These are phyloP conservation scores for Kodamaea restingae DNA, from an alignment of 805 yeast species.

Conservation along the genomic window DNA sequence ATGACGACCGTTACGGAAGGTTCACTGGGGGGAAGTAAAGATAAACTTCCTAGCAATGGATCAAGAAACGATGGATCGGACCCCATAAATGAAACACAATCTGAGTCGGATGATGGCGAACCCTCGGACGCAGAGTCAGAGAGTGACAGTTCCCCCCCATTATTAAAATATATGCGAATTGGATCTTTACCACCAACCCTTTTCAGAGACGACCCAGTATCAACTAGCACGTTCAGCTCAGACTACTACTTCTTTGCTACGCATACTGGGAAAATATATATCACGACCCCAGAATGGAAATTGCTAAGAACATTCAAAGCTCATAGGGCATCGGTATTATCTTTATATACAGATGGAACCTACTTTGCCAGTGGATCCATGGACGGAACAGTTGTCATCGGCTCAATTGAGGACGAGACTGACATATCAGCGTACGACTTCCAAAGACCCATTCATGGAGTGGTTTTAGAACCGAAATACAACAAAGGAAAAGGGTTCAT, in stretches of 20 bases:
- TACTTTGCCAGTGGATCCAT: slow-evolving; percentile 85
- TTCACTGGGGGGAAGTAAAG: neutral
- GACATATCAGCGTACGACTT: slow-evolving; percentile 77
- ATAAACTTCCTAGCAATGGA: neutral
- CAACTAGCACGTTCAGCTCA: slow-evolving; percentile 61
- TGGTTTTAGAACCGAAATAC: slow-evolving; percentile 73
- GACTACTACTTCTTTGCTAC: slow-evolving; percentile 76
- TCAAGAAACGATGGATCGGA: neutral
- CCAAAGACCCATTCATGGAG: slow-evolving; percentile 84
- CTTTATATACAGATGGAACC: slow-evolving; percentile 67
- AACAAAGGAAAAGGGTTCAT: slow-evolving; percentile 58
- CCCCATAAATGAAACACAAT: neutral
- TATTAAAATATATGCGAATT: slow-evolving; percentile 69
- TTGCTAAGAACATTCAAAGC: slow-evolving; percentile 72
- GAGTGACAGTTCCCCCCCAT: slow-evolving; percentile 55
- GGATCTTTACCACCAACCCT: slow-evolving; percentile 15
- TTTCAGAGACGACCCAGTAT: slow-evolving; percentile 63
- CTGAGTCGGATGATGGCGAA: slow-evolving; percentile 4
- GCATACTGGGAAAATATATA: slow-evolving; percentile 77
- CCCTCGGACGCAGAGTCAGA: neutral
- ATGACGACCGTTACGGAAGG: too few species aligned
- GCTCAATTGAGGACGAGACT: slow-evolving; percentile 56
- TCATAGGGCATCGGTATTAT: slow-evolving; percentile 78
- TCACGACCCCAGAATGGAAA: slow-evolving; percentile 56
- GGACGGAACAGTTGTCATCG: slow-evolving; percentile 89